Conservation (phyloP, 495 filamentous ascomycete species). For the Xylaria castorea region DNA sequence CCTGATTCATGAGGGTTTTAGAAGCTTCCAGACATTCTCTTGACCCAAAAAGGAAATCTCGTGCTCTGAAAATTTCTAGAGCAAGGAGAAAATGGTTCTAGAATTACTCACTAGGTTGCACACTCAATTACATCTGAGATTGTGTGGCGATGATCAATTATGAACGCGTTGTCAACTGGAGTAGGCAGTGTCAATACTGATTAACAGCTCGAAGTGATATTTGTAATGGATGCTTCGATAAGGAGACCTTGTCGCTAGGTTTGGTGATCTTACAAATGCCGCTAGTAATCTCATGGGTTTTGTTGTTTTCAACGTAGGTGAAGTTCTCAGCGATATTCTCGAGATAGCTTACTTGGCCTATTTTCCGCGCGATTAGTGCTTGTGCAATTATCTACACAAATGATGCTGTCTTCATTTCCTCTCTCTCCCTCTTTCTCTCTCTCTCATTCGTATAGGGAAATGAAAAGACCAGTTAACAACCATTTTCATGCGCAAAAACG, state of each 20-base stretch:
- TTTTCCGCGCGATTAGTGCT: not conserved
- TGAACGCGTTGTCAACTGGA: constrained; percentile 28
- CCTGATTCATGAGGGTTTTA: not conserved
- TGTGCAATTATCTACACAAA: not conserved
- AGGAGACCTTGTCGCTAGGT: not conserved
- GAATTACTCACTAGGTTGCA: constrained; percentile 35
- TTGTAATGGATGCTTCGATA: not conserved
- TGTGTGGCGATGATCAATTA: constrained; percentile 43
- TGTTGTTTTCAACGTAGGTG: constrained; percentile 42
- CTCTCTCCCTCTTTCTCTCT: not conserved
- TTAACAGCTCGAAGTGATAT: not conserved
- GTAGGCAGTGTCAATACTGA: not conserved
- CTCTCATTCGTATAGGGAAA: too few relatives aligned
- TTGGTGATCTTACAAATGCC: constrained; percentile 29
- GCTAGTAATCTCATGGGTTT: constrained; percentile 36
- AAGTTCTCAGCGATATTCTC: constrained; percentile 40
- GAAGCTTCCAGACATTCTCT: not conserved
- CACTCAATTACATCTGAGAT: constrained; percentile 43
- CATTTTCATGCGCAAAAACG: constrained; percentile 35
- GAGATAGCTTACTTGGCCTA: constrained; percentile 28
- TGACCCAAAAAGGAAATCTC: not conserved
- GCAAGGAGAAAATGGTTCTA: not conserved
- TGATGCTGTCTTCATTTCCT: not conserved
- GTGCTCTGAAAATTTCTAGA: not conserved
- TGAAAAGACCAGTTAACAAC: not conserved